These are phyloP conservation scores for Guadua angustifolia DNA, from an alignment of 176 grass and related monocot species.

Conservation along the genomic window DNA sequence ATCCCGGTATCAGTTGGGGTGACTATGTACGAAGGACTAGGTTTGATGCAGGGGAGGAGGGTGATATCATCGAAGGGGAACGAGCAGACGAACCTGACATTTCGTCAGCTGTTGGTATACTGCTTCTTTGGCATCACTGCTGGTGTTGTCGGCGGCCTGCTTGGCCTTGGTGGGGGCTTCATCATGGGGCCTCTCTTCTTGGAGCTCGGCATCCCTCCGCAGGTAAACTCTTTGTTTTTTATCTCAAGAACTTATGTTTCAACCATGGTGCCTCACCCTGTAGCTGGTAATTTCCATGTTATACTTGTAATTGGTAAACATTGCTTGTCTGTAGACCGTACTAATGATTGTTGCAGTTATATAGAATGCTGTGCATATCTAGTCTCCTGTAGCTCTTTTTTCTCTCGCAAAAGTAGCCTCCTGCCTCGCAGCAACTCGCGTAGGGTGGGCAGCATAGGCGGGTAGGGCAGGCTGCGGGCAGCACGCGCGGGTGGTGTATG, in stretches of 20 bases:
- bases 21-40: conserved; percentile 57
- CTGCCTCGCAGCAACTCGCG: too few relatives aligned
- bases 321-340: neutral
- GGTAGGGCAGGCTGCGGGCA: too few relatives aligned
- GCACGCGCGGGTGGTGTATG: too few relatives aligned
- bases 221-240: conserved; percentile 38
- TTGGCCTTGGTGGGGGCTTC: conserved; percentile 82
- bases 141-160: conserved; percentile 67
- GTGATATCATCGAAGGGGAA: conserved; percentile 60
- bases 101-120: conserved; percentile 57
- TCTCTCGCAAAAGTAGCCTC: too few relatives aligned
- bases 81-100: conserved; percentile 44
- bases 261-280: neutral
- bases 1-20: conserved; percentile 69
- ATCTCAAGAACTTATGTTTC: neutral
- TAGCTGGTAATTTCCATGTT: neutral
- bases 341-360: neutral
- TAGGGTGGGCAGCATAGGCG: too few relatives aligned
- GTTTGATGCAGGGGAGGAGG: conserved; percentile 63
- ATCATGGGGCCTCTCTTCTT: conserved; percentile 84
- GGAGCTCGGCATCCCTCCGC: conserved; percentile 77
- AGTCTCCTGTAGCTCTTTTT: too few relatives aligned
- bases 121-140: conserved; percentile 56
- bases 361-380: too few relatives aligned
- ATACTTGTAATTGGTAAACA: neutral